Evolutionary conservation across 148 eudicot genomes (phyloP).

Genomic region (Spergularia bocconei): DNA sequence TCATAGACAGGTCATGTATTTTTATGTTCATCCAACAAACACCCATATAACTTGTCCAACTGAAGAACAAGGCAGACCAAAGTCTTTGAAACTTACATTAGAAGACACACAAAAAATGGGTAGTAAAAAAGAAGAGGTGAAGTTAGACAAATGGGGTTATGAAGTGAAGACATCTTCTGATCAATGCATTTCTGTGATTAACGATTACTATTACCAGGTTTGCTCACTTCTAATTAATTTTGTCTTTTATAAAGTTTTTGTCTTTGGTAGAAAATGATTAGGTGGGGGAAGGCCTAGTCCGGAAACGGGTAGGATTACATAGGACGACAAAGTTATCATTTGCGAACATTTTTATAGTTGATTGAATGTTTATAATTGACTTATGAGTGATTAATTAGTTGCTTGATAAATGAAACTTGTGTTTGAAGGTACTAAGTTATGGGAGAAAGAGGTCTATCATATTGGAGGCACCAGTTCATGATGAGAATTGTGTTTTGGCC

Average conservation of each 20-base stretch:
- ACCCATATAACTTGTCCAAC: no score
- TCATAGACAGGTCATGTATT: no score
- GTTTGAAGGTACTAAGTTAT: constrained; percentile 60
- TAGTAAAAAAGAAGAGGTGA: constrained; percentile 28
- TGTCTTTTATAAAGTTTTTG: no score
- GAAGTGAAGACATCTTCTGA: constrained; percentile 63
- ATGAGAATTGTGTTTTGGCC: constrained; percentile 65
- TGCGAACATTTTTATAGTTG: background rate
- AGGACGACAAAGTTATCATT: no score
- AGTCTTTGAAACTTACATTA: no score
- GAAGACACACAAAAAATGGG: no score
- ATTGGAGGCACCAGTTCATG: constrained; percentile 61
- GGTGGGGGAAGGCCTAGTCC: no score
- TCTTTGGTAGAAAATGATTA: no score
- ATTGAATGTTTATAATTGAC: background rate
- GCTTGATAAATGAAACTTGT: background rate
- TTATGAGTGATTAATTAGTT: background rate
- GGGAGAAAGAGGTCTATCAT: constrained; percentile 70
- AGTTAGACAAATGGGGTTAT: constrained; percentile 74
- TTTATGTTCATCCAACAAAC: no score
- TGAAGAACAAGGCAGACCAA: no score
- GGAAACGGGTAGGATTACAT: no score
- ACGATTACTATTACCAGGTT: constrained; percentile 77
- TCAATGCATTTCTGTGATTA: constrained; percentile 68
- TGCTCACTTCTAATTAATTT: background rate